Conservation (phyloP, 2,329 filamentous ascomycete genomes). For the Ceratocystis destructans region DNA sequence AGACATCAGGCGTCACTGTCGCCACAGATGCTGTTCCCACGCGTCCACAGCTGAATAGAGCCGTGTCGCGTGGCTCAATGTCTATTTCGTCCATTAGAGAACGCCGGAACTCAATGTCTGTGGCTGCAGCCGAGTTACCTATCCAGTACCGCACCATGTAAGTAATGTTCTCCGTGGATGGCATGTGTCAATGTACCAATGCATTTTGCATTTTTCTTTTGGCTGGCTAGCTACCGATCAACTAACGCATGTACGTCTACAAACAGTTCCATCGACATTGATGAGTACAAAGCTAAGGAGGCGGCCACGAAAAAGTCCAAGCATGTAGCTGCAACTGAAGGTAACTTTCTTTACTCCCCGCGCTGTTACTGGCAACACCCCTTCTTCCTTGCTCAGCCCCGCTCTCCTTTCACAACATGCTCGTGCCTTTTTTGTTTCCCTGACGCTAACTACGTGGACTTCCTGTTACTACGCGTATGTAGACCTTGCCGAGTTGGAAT, state of each 20-base stretch:
- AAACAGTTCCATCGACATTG: constrained; percentile 40
- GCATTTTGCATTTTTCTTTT: too few relatives aligned
- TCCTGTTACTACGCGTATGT: neutral
- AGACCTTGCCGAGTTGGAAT: constrained; percentile 52
- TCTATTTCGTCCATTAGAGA: constrained; percentile 18
- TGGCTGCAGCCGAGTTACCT: constrained; percentile 27
- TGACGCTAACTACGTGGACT: neutral
- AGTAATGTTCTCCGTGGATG: constrained; percentile 21
- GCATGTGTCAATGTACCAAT: neutral
- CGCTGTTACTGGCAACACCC: neutral
- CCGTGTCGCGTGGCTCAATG: constrained; percentile 18
- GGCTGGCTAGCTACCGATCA: neutral
- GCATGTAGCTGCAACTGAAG: constrained; percentile 6
- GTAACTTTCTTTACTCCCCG: neutral
- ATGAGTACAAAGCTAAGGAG: constrained; percentile 38
- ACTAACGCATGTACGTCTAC: neutral
- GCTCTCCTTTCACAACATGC: neutral
- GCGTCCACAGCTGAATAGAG: constrained; percentile 17
- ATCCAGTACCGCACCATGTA: constrained; percentile 43
- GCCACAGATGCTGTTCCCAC: constrained; percentile 8
- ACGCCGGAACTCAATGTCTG: constrained; percentile 13
- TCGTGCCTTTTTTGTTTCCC: neutral
- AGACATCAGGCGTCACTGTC: constrained; percentile 8
- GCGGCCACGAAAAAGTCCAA: constrained; percentile 22
- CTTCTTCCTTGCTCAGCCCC: neutral